These are phyloP conservation scores for Exophiala sp. DNA, from an alignment of 2,329 filamentous ascomycete genomes.

Conservation along the genomic window DNA sequence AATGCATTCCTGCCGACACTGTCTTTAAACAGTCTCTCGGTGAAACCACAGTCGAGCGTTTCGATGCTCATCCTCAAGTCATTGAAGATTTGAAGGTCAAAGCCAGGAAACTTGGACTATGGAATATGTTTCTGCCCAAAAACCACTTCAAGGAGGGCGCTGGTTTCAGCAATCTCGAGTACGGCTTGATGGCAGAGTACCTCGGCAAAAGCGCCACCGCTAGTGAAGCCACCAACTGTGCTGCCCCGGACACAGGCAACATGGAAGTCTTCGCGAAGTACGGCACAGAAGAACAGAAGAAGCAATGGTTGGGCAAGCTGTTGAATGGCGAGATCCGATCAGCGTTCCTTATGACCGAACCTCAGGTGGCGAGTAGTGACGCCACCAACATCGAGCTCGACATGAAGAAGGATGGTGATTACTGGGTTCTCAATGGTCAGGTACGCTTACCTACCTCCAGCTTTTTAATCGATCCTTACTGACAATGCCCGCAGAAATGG, in stretches of 20 bases:
- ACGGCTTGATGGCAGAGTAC: slow-evolving; percentile 95
- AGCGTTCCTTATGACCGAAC: slow-evolving; percentile 93
- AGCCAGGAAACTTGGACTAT: slow-evolving; percentile 78
- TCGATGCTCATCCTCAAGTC: slow-evolving; percentile 73
- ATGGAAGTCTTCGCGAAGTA: slow-evolving; percentile 96
- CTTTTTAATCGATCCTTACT: neutral
- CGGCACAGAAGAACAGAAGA: slow-evolving; percentile 69
- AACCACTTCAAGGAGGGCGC: slow-evolving; percentile 94
- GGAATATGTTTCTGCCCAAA: slow-evolving; percentile 98
- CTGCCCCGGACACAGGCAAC: slow-evolving; percentile 88
- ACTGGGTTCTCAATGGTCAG: slow-evolving; percentile 81
- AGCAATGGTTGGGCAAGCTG: slow-evolving; percentile 74
- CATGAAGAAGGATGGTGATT: slow-evolving; percentile 77
- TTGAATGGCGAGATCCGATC: slow-evolving; percentile 82
- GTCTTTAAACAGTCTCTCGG: slow-evolving; percentile 78
- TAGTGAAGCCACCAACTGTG: slow-evolving; percentile 84
- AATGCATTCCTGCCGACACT: slow-evolving; percentile 82
- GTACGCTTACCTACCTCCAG: slow-evolving; percentile 7
- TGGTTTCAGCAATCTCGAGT: slow-evolving; percentile 83
- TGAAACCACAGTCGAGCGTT: slow-evolving; percentile 60
- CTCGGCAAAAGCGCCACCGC: slow-evolving; percentile 81
- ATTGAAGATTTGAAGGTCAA: slow-evolving; percentile 87
- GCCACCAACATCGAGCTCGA: slow-evolving; percentile 87
- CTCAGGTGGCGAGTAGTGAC: slow-evolving; percentile 81
- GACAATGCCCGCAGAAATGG: slow-evolving; percentile 69